Percentiles rank a stretch among this genome's conserved stretches.
Conservation (phyloP, 345 rosid genomes). For the Aethionema arabicum region DNA sequence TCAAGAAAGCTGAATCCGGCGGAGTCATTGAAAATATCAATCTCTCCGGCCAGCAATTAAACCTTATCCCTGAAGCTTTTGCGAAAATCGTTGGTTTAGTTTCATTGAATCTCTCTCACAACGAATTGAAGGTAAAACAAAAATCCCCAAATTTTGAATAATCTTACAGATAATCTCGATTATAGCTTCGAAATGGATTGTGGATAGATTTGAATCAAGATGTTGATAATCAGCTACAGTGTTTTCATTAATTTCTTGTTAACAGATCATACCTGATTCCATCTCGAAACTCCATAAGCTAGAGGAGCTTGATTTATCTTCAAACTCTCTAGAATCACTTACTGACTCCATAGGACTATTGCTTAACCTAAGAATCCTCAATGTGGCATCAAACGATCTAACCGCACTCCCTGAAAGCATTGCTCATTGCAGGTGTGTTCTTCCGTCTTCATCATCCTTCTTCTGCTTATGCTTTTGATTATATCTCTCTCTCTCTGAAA, state of each 20-base stretch:
- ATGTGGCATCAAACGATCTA: slow-evolving; percentile 67
- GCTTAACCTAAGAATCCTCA: slow-evolving; percentile 56
- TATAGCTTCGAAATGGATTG: neutral
- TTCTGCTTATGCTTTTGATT: no score
- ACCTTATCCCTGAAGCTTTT: slow-evolving; percentile 73
- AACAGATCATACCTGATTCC: slow-evolving; percentile 84
- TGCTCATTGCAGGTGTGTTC: slow-evolving; percentile 35
- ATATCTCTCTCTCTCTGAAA: no score
- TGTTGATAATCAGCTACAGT: neutral
- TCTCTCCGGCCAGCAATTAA: slow-evolving; percentile 61
- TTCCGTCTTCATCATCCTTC: no score
- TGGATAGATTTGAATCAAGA: neutral
- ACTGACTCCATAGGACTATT: slow-evolving; percentile 88
- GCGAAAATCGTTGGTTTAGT: slow-evolving; percentile 61
- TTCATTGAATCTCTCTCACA: slow-evolving; percentile 66
- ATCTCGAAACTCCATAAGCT: slow-evolving; percentile 69
- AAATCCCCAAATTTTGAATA: neutral
- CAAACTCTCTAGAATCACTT: slow-evolving; percentile 58
- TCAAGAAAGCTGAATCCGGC: slow-evolving; percentile 46
- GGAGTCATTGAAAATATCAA: slow-evolving; percentile 49
- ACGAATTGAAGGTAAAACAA: slow-evolving; percentile 61
- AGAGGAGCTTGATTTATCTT: slow-evolving; percentile 69
- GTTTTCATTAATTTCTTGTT: neutral
- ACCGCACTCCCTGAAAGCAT: slow-evolving; percentile 76
- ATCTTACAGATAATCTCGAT: neutral